These are phyloP conservation scores for Phialophora tarda DNA, from an alignment of 2,329 filamentous ascomycete genomes.

Conservation along the genomic window DNA sequence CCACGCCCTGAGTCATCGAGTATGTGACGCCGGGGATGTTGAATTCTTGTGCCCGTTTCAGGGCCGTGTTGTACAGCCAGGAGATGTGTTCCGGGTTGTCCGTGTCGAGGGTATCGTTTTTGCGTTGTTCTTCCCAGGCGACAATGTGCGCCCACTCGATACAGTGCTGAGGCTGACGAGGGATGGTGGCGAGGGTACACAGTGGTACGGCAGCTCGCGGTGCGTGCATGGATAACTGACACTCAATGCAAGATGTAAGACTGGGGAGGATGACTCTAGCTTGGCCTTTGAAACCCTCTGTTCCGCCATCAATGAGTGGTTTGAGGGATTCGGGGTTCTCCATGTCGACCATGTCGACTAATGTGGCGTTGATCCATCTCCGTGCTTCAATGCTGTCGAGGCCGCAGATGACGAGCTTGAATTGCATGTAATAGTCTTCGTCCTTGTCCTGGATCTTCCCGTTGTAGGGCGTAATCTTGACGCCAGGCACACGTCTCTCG, in stretches of 20 bases:
- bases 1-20: constrained; percentile 91
- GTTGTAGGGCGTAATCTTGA: constrained; percentile 92
- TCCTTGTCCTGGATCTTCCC: constrained; percentile 97
- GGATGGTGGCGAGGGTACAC: constrained; percentile 94
- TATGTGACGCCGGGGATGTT: constrained; percentile 93
- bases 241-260: constrained; percentile 95
- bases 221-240: constrained; percentile 97
- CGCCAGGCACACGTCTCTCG: constrained; percentile 83
- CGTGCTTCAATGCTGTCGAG: constrained; percentile 96
- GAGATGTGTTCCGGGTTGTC: constrained; percentile 96
- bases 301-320: constrained; percentile 93
- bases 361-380: constrained; percentile 96
- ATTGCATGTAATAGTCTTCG: constrained; percentile 95
- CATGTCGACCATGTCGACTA: constrained; percentile 86
- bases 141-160: constrained; percentile 99
- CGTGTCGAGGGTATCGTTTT: constrained; percentile 85
- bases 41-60: constrained; percentile 82
- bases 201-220: constrained; percentile 96
- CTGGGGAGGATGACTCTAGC: constrained; percentile 89
- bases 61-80: constrained; percentile 91
- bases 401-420: constrained; percentile 90
- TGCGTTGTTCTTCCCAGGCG: constrained; percentile 87
- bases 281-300: constrained; percentile 98
- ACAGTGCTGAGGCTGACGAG: constrained; percentile 95
- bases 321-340: constrained; percentile 85